A percentile compares a stretch with the other conserved stretches of the same genome.
These are phyloP conservation scores for Astrothelium macrocarpum DNA, from an alignment of 495 filamentous ascomycete genomes.

Conservation along the genomic window DNA sequence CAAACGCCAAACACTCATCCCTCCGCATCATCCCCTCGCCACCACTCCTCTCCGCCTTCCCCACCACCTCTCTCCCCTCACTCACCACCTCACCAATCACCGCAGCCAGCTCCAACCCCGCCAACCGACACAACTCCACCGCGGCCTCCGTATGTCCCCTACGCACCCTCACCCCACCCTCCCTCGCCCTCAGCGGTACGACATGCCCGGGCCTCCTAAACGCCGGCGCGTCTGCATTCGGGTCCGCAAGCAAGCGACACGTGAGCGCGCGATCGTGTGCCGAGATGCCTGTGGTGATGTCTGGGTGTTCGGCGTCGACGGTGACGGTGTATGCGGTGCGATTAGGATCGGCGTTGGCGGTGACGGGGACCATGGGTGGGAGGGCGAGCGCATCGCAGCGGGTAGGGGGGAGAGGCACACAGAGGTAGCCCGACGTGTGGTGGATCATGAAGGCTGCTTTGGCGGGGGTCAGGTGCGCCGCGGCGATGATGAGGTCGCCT, in stretches of 20 bases:
- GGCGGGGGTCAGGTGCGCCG: conserved; percentile 68
- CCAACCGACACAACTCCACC: conserved; percentile 33
- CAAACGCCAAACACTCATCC: conserved; percentile 84
- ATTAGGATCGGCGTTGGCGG: conserved; percentile 70
- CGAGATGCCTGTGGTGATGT: conserved; percentile 80
- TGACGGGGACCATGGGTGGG: conserved; percentile 70
- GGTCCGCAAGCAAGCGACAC: conserved; percentile 67
- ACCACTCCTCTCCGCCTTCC: conserved; percentile 44
- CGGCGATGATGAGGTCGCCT: conserved; percentile 94
- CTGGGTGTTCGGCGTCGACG: conserved; percentile 62
- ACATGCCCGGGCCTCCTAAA: conserved; percentile 87
- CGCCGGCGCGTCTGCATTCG: conserved; percentile 41
- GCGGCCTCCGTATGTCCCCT: conserved; percentile 89
- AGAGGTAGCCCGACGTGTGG: conserved; percentile 74
- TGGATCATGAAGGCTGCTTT: conserved; percentile 96
- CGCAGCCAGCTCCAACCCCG: conserved; percentile 46
- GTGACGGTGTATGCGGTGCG: conserved; percentile 87
- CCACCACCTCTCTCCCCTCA: conserved; percentile 35
- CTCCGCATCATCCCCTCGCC: conserved; percentile 83
- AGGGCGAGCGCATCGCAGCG: conserved; percentile 59
- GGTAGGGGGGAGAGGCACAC: conserved; percentile 65
- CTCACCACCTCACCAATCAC: conserved; percentile 61
- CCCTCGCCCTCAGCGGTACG: conserved; percentile 69
- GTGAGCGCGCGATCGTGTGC: conserved; percentile 80
- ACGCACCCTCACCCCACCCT: conserved; percentile 70